phyloP scores from a whole-genome alignment of 2,329 filamentous ascomycete genomes.

The Venturia pyrina region DNA sequence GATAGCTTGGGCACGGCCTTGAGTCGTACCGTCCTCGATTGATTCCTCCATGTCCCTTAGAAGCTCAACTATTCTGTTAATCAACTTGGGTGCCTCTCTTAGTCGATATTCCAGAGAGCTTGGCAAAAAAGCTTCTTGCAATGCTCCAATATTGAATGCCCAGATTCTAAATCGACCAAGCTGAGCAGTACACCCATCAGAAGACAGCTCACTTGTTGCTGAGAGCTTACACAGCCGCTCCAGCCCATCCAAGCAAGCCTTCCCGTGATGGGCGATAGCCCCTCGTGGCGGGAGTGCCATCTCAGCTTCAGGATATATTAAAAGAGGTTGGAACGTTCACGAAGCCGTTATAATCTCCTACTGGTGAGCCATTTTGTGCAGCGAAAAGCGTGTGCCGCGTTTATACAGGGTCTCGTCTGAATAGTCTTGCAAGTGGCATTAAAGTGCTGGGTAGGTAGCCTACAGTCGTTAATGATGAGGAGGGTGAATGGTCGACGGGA shows the following conservation, averaged over 20 bases:
- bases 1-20: not conserved
- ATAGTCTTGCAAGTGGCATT: too few species aligned
- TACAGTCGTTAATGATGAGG: too few species aligned
- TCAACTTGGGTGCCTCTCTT: conserved; percentile 18
- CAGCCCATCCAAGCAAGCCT: not conserved
- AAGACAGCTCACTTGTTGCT: conserved; percentile 3
- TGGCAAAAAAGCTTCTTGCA: conserved; percentile 15
- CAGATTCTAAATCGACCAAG: conserved; percentile 20
- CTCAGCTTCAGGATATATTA: not conserved
- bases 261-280: not conserved
- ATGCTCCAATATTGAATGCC: conserved; percentile 23
- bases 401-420: too few species aligned
- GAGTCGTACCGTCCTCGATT: conserved; percentile 12
- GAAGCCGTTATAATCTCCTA: too few species aligned
- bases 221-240: not conserved
- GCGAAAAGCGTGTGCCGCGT: too few species aligned
- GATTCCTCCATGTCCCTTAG: conserved; percentile 17
- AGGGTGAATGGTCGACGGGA: too few species aligned
- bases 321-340: not conserved
- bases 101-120: conserved; percentile 20
- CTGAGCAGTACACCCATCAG: conserved; percentile 14
- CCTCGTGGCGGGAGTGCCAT: not conserved
- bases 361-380: too few species aligned
- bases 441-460: too few species aligned
- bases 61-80: conserved; percentile 17